Evolutionary conservation across 768 basidiomycete genomes (phyloP), one percentile per base, ranked within the genome.

Genomic region (Lanmaoa rubissima): DNA sequence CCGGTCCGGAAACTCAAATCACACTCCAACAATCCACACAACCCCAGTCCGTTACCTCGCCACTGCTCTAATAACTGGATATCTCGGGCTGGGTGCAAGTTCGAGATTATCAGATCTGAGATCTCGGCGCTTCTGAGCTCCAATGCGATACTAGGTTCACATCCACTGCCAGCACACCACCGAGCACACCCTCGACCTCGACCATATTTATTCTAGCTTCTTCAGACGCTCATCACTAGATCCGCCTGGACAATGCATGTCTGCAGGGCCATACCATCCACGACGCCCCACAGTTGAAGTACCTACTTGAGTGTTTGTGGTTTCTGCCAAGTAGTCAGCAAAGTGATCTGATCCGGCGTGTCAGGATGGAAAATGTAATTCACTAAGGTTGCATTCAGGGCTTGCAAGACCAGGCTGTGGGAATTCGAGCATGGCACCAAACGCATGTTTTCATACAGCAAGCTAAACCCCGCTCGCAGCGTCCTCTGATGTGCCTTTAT

Each of bases 231-330:
- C 17, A 62, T 59, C 50, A 53, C 14, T 17, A 24, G 34, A 2
- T 4, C 14, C 49, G 28, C 51, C 41, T 34, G 65, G 45, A 51
- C 19, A 35, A 55, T 50, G 34, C 65, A 51, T 60, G 63, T 28
- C 17, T 38, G 36, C 57, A 66, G 60, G 66, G 65, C 58, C 50
- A 24, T 17, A n/a, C 8, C 26, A 24, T 28, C 17, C 28, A 26
- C 13, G 39, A 46, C 5, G 34, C 16, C 46, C 34, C 50, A 44
- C 36, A 38, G 8, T 21, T 21, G 31, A 17, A 31, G 13, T 38
- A 9, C 9, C 36, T 11, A 11, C n/a, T 28, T 19, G 8, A 11
- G 45, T 53, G 48, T 53, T 46, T 32, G 49, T 46, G 36, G 31
- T 43, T 41, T 45, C 12, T 51, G 8, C 41, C 42, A 14, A 19